Evolutionary conservation across 805 yeast genomes (phyloP), one percentile per base, ranked within the genome.

Genomic region (Saccharomycopsis sp.): DNA sequence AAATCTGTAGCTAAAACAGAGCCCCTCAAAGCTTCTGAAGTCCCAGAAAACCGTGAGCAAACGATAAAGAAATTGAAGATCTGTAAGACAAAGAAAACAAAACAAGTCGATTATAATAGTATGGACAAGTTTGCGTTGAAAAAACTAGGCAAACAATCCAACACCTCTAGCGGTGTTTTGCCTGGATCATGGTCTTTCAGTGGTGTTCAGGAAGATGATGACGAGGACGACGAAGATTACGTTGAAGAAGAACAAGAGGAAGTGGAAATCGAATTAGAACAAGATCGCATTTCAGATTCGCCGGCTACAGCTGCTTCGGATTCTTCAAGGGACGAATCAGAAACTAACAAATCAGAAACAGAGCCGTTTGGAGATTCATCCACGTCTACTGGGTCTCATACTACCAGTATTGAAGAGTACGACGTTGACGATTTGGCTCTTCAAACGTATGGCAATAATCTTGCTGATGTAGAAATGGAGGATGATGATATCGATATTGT

Each of bases 401-500:
- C 62, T 3, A 65, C 68, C 1, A 59, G 66, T 24, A 56, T 63
- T 1, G 66, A 29, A 52, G 52, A 42, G 14, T 17, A 19, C 2
- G 49, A 44, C 20, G 22, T 8, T 8, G 49, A 44, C 12, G 49
- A 8, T 17, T 44, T 44, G 12, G 49, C 22, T 17, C 3, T 44
- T n/a, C 22, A 44, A 17, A 12, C 49, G 12, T 44, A 44, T 17
- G 3, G 7, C 38, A 51, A 56, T 9, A 15, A 38, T 25, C 41
- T 50, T 44, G 51, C 24, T 23, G 55, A 56, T 14, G 14, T 52
- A 3, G 44, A 52, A 12, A 25, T 52, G 47, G 50, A 51, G 9
- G 65, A 58, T 14, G 65, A 58, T 14, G 63, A 66, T 47, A 47
- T 55, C 5, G 79, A 76, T 1, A 68, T 83, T 20, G 75, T 85